phyloP scores from a whole-genome alignment of 192 early-diverging fungal genomes.

The Gonapodya prolifera region DNA sequence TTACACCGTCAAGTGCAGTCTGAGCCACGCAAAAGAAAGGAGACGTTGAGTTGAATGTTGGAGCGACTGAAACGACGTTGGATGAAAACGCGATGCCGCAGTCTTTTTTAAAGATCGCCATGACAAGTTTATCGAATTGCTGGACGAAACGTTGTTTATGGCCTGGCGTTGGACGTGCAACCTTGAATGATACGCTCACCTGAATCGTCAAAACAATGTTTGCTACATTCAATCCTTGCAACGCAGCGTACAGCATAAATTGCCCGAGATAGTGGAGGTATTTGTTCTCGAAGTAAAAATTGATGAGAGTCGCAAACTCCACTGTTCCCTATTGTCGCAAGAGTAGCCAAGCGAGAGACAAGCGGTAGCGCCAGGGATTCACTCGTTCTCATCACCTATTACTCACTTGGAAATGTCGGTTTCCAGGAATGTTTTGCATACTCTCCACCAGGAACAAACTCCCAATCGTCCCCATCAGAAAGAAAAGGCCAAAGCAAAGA shows the following conservation, averaged over 20 bases:
- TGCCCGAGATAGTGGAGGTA: conserved; percentile 27
- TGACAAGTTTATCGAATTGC: conserved; percentile 32
- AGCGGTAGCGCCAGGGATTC: background rate
- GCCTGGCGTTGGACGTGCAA: conserved; percentile 12
- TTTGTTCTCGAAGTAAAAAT: conserved; percentile 37
- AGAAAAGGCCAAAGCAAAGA: conserved; percentile 18
- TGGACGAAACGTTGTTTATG: conserved; percentile 11
- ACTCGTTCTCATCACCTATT: background rate
- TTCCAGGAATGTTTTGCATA: conserved; percentile 47
- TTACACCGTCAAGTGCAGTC: conserved; percentile 21
- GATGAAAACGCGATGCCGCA: conserved; percentile 24
- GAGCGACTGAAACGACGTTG: background rate
- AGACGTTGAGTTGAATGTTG: background rate
- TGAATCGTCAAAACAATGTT: conserved; percentile 33
- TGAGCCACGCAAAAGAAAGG: background rate
- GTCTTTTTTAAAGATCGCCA: conserved; percentile 35
- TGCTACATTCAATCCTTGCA: conserved; percentile 28
- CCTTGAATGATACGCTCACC: conserved; percentile 4
- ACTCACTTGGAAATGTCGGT: conserved; percentile 31
- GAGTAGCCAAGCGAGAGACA: background rate
- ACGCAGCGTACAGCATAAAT: conserved; percentile 30
- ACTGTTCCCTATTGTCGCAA: conserved; percentile 42
- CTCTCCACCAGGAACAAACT: conserved; percentile 41
- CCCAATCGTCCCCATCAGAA: conserved; percentile 28
- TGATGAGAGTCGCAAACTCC: conserved; percentile 43